Percentiles rank a stretch among this genome's conserved stretches.
Conservation (phyloP, 306 rosid genomes). For the Prunus davidiana region DNA sequence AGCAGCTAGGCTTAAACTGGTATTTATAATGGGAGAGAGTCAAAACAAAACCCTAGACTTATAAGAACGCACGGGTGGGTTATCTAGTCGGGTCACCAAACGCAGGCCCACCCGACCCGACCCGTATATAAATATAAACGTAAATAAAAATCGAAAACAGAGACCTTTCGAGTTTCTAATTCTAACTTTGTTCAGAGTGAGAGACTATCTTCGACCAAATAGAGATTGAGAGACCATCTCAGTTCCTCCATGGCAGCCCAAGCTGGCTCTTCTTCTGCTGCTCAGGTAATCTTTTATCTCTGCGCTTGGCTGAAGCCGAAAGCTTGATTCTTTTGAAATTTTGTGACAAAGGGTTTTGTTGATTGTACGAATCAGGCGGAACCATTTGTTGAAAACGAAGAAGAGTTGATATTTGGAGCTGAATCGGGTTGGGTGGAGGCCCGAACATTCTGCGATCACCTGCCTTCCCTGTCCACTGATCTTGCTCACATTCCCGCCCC, state of each 20-base stretch:
- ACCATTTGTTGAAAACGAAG: slow-evolving; percentile 44
- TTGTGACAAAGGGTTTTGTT: neutral
- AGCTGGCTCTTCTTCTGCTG: slow-evolving; percentile 24
- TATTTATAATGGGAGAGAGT: slow-evolving; percentile 9
- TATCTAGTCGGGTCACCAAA: neutral
- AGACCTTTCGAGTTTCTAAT: neutral
- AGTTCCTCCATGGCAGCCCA: slow-evolving; percentile 15
- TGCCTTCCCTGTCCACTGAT: slow-evolving; percentile 48
- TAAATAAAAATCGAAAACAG: neutral
- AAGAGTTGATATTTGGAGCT: slow-evolving; percentile 33
- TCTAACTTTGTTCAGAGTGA: neutral
- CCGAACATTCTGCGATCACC: slow-evolving; percentile 58
- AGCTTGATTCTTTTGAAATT: neutral
- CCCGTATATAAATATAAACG: neutral
- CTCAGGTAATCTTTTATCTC: slow-evolving; percentile 7
- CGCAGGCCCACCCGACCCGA: neutral
- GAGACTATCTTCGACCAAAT: too few species aligned
- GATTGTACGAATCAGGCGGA: slow-evolving; percentile 21
- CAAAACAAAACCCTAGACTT: slow-evolving; percentile 51
- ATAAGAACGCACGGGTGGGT: neutral
- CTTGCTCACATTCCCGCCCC: slow-evolving; percentile 68
- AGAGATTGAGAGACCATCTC: too few species aligned
- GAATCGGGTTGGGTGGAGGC: slow-evolving; percentile 88
- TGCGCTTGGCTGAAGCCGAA: neutral
- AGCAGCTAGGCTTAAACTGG: neutral